A percentile compares a stretch with the other conserved stretches of the same genome.
phyloP scores from a whole-genome alignment of 768 basidiomycete genomes.

The Serpula lacrymans region DNA sequence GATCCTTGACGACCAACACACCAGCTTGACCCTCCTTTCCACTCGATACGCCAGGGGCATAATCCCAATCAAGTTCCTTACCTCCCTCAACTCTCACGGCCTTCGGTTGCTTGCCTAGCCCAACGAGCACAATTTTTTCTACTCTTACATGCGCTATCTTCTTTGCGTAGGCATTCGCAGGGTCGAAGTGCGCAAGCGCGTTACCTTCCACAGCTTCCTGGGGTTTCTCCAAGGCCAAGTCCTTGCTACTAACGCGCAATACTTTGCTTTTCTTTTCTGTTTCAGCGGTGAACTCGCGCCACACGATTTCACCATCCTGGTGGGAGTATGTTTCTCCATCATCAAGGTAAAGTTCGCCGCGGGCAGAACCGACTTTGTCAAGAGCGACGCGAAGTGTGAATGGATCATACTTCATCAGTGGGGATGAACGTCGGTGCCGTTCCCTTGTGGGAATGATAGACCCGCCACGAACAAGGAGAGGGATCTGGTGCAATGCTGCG shows the following conservation, averaged over 20 bases:
- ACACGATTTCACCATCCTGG: conserved; percentile 74
- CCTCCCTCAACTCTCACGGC: conserved; percentile 39
- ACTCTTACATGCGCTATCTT: conserved; percentile 65
- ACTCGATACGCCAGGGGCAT: conserved; percentile 54
- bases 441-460: conserved; percentile 87
- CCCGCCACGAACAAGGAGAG: conserved; percentile 86
- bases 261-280: conserved; percentile 42
- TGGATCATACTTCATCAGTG: conserved; percentile 87
- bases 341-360: conserved; percentile 91
- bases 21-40: conserved; percentile 66
- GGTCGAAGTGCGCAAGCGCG: conserved; percentile 45
- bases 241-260: conserved; percentile 45
- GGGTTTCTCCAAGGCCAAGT: conserved; percentile 47
- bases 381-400: conserved; percentile 88
- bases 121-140: conserved; percentile 79
- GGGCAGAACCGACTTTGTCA: conserved; percentile 52
- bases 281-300: conserved; percentile 70
- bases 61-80: conserved; percentile 65
- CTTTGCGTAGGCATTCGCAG: conserved; percentile 65
- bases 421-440: conserved; percentile 80
- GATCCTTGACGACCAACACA: conserved; percentile 74
- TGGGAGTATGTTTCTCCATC: conserved; percentile 86
- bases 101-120: conserved; percentile 61
- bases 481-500: conserved; percentile 76
- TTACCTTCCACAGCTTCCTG: conserved; percentile 50